A percentile compares a stretch with the other conserved stretches of the same genome.
Evolutionary conservation across 2,329 filamentous ascomycete genomes (phyloP).

Genomic region (Teratosphaeriaceae sp.): DNA sequence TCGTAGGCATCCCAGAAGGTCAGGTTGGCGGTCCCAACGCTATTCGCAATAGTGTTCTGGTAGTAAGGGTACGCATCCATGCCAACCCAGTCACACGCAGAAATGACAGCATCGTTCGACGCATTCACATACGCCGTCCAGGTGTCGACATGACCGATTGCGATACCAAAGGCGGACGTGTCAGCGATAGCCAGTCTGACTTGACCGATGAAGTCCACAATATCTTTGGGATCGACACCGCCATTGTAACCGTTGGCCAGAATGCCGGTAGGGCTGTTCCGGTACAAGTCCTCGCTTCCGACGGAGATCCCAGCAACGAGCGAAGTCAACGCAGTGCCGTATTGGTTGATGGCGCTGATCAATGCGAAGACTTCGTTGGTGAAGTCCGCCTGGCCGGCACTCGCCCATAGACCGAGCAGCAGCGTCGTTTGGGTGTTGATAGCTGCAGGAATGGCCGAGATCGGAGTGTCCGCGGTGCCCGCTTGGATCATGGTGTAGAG

Average conservation of each 20-base stretch:
- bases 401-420: conserved; percentile 74
- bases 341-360: conserved; percentile 59
- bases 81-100: conserved; percentile 69
- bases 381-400: conserved; percentile 43
- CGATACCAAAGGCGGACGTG: conserved; percentile 47
- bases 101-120: conserved; percentile 63
- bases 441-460: conserved; percentile 66
- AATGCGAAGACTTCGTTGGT: conserved; percentile 70
- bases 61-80: conserved; percentile 65
- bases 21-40: conserved; percentile 54
- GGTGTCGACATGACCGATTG: conserved; percentile 81
- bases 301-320: conserved; percentile 73
- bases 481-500: conserved; percentile 72
- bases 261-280: conserved; percentile 64
- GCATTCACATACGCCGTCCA: conserved; percentile 63
- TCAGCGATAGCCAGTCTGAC: conserved; percentile 58
- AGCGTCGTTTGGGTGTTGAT: conserved; percentile 72
- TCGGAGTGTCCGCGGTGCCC: conserved; percentile 58
- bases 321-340: conserved; percentile 52
- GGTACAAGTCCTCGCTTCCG: conserved; percentile 70
- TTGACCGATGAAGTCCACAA: conserved; percentile 65
- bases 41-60: conserved; percentile 61
- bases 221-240: conserved; percentile 55
- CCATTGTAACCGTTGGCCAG: conserved; percentile 46
- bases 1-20: conserved; percentile 64